Evolutionary conservation across 2,329 filamentous ascomycete genomes (phyloP), one percentile per base, ranked within the genome.

Genomic region (Cephalotrichum gorgonifer): DNA sequence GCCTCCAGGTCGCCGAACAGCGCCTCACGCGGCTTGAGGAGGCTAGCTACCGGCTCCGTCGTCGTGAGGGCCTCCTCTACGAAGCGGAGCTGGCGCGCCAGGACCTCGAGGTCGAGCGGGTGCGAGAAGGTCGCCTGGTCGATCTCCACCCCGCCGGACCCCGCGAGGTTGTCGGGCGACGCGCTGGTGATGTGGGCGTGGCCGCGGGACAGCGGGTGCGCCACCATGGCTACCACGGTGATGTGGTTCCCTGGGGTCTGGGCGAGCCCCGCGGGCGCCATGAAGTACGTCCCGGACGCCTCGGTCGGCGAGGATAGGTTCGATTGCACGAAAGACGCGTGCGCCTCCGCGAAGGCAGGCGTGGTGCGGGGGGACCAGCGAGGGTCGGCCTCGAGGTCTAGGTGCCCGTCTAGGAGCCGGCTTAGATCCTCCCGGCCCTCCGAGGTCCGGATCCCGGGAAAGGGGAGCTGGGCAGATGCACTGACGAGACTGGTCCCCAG

Each of bases 191-290:
- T 77, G 62, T 83, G 81, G 50, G 80, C 73, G 35, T 69, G 67
- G 5, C 81, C 81, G 0, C 78, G 71, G 2, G 75, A 79, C 57
- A 78, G 75, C 0, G 80, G 79, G 51, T 83, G 81, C 38, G 75
- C 74, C 20, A 79, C 75, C 53, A 79, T 75, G 1, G 72, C 70
- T 54, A 73, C 74, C 52, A 75, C 64, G 17, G 76, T 74, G 46
- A 79, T 68, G 58, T 75, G 78, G 55, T 22, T 17, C 7, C 35
- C 35, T 17, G 35, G 22, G 4, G 35, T 22, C 35, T 39, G n/a
- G 35, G n/a, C 35, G 4, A n/a, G n/a, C n/a, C n/a, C n/a, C n/a
- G n/a, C n/a, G n/a, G n/a, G n/a, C n/a, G n/a, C n/a, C n/a, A n/a
- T n/a, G n/a, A n/a, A n/a, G n/a, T n/a, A n/a, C n/a, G n/a, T n/a